Base-by-base conservation (phyloP, 257 asterid species). In the Primulina tabacum region DNA sequence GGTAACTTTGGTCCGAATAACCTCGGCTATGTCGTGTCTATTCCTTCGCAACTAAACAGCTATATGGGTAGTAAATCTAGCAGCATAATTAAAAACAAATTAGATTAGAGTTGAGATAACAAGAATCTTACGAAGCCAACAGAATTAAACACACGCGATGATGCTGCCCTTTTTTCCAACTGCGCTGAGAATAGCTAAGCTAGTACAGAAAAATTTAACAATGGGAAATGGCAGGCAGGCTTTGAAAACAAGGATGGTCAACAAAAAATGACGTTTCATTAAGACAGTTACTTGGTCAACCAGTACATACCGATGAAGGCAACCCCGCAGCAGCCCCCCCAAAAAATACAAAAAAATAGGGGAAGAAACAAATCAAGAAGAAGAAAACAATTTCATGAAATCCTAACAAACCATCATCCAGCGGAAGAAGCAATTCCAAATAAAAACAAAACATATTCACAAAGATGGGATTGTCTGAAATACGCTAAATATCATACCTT, bases 211-310 rank as follows among this genome's bases (percentile, higher is more conserved):
- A 24, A 35, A 17, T 61, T 73, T 72, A 74, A 47, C 65, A 18
- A 26, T 60, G 24, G 69, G 21, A 30, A 60, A 14, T 60, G 53
- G 64, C 60, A 34, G 47, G 33, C 60, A 34, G 47, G 47, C n/a
- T 32, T 43, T 17, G 14, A 71, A 24, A 24, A 24, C 26, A 24
- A 24, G 26, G 1, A 24, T 24, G 26, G 26, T 38, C 32, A 61
- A 68, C 65, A 75, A 62, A 63, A 72, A 73, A 59, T 72, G 69
- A 69, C 67, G 52, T 74, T 80, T 71, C 62, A 73, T 68, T 65
- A 52, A 62, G 18, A 57, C 65, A 37, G 65, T 28, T 52, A 30
- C 47, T 67, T 32, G 75, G 81, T 73, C 83, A 75, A 67, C 55
- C 62, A 68, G 26, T 24, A 24, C 26, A 24, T 24, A 24, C 26